Evolutionary conservation across 805 yeast genomes (phyloP), one percentile per base, ranked within the genome.

Genomic region (Danielia oregonensis): DNA sequence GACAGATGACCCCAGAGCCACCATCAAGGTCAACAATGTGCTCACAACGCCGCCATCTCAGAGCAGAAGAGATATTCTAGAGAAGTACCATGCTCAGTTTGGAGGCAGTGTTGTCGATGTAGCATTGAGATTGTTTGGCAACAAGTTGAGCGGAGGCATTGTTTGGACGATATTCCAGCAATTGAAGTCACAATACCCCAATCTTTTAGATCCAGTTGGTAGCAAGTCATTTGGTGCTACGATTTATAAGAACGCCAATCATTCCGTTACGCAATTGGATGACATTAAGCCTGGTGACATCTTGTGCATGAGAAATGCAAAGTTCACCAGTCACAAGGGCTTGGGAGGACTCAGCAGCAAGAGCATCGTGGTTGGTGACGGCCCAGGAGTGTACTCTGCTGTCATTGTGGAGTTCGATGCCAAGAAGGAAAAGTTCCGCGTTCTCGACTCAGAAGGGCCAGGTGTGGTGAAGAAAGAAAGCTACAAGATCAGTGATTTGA

Each of bases 231-330:
- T 66, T 55, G 97, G 97, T 25, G 81, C 73, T n/a, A 70, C 74
- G 15, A 70, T 83, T 41, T 88, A 80, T 59, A 64, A 68, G 43
- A 83, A 73, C 44, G 36, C 42, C 34, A 63, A 60, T 44, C 55
- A 60, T 33, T 56, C 52, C 35, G 72, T 78, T 5, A 60, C 70
- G 11, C 78, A 74, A 45, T 49, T 61, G 19, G 87, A 78, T 35
- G 83, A 78, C 26, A 74, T 88, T 35, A 70, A 74, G 30, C 81
- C 94, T 0, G 98, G 98, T 40, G 97, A 93, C 57, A 70, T 91
- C 7, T 59, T 87, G 26, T 84, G 87, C 33, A 74, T 87, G 42
- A 75, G 80, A 49, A 78, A 78, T 36, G 96, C 87, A 5, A 73
- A 73, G 40, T 89, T 91, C 60, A 77, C 74, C 42, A 75, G 79